Conservation (phyloP, 371 early-diverging fungal genomes). For the Haplosporangium sp. region DNA sequence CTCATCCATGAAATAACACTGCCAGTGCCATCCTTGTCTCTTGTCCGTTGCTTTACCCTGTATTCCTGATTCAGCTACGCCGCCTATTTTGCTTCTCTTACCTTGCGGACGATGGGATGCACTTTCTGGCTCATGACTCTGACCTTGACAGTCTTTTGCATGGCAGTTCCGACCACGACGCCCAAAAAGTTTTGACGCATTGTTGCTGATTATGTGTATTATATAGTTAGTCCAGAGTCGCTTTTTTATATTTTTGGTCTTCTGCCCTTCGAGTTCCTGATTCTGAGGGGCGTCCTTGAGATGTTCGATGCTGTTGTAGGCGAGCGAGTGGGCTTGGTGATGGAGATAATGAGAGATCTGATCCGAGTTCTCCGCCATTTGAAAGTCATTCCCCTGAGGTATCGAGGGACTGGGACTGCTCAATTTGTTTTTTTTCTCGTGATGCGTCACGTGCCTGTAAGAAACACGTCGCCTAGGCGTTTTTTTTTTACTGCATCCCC, state of each 20-base stretch:
- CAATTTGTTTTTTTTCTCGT: no score
- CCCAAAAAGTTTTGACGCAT: conserved; percentile 86
- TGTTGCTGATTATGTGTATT: conserved; percentile 40
- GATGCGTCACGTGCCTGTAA: no score
- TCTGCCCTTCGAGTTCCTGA: no score
- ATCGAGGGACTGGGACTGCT: no score
- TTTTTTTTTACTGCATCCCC: no score
- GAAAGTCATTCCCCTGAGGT: no score
- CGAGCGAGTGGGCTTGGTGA: no score
- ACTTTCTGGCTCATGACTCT: conserved; percentile 79
- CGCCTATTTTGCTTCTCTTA: conserved; percentile 42
- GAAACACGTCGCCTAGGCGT: no score
- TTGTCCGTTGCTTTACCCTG: neutral
- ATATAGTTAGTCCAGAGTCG: neutral
- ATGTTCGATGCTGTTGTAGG: no score
- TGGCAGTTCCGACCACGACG: conserved; percentile 90
- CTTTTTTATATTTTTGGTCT: neutral
- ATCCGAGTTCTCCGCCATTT: no score
- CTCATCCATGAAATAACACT: neutral
- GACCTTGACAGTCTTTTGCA: conserved; percentile 94
- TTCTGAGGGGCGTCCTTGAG: no score
- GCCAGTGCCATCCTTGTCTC: neutral
- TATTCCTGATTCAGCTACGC: neutral
- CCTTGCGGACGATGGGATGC: conserved; percentile 91
- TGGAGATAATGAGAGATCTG: no score